These are phyloP conservation scores for Neopestalotiopsis clavispora DNA, from an alignment of 2,329 filamentous ascomycete genomes.

Conservation along the genomic window DNA sequence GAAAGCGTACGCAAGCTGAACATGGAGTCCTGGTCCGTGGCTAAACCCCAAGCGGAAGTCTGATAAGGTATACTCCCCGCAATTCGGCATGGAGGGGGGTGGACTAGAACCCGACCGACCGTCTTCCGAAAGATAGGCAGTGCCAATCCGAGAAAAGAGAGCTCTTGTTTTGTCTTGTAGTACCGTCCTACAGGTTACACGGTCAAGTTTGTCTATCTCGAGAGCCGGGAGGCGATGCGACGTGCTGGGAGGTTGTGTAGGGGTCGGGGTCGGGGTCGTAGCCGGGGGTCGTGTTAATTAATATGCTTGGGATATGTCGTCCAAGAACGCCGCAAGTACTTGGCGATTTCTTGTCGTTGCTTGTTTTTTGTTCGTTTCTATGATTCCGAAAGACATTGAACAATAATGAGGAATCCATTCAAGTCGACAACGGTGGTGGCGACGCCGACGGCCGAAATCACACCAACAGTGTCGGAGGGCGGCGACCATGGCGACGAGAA, in stretches of 20 bases:
- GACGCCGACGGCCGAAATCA: not conserved
- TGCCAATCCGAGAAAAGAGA: not conserved
- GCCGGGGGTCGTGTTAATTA: not conserved
- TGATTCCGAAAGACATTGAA: no score
- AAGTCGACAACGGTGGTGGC: not conserved
- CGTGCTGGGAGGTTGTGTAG: not conserved
- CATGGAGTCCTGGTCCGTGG: not conserved
- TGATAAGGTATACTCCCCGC: slow-evolving; percentile 12
- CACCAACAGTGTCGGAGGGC: not conserved
- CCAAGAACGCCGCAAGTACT: not conserved
- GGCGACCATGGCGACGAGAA: not conserved
- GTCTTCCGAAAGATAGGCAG: slow-evolving; percentile 1
- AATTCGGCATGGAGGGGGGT: not conserved
- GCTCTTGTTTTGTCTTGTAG: not conserved
- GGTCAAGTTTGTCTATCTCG: not conserved
- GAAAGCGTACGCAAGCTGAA: not conserved
- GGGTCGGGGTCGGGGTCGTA: no score
- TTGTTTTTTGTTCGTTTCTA: no score
- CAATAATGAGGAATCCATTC: slow-evolving; percentile 8
- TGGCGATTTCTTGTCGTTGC: not conserved
- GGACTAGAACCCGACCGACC: not conserved
- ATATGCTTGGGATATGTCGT: not conserved
- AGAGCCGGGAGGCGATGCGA: not conserved
- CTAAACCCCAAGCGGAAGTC: slow-evolving; percentile 10
- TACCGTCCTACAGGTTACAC: no score